Conservation (phyloP, 2,329 filamentous ascomycete genomes). For the Grosmannia serpens region DNA sequence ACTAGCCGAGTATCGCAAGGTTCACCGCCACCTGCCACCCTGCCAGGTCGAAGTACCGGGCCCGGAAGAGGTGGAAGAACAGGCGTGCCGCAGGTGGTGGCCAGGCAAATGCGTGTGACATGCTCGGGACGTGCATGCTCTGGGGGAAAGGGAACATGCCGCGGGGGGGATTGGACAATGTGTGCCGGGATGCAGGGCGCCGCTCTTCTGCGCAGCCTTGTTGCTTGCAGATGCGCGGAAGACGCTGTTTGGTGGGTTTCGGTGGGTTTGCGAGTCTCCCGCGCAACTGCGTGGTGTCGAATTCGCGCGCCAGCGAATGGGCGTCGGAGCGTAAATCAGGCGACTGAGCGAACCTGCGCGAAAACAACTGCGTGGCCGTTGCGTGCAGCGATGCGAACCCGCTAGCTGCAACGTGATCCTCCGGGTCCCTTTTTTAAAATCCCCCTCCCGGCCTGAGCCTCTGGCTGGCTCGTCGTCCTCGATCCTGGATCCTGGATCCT, state of each 20-base stretch:
- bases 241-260: background rate
- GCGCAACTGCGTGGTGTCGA: constrained; percentile 7
- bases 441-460: background rate
- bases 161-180: background rate
- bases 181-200: background rate
- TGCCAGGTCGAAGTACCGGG: background rate
- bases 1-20: background rate
- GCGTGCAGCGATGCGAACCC: background rate
- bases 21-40: background rate
- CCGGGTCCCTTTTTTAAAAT: background rate
- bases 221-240: background rate
- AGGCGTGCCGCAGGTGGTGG: background rate
- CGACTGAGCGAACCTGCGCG: background rate
- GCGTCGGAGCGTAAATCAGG: background rate
- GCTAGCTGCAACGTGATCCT: background rate
- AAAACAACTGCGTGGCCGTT: background rate
- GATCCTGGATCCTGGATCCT: background rate
- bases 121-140: background rate
- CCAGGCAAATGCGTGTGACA: background rate
- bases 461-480: background rate
- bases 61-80: background rate
- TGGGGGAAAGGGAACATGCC: background rate
- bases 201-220: constrained; percentile 4
- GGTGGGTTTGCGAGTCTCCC: background rate
- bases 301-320: constrained; percentile 2